A percentile compares a stretch with the other conserved stretches of the same genome.
These are phyloP conservation scores for Plenodomus biglobosus DNA, from an alignment of 2,329 filamentous ascomycete species.

Conservation along the genomic window DNA sequence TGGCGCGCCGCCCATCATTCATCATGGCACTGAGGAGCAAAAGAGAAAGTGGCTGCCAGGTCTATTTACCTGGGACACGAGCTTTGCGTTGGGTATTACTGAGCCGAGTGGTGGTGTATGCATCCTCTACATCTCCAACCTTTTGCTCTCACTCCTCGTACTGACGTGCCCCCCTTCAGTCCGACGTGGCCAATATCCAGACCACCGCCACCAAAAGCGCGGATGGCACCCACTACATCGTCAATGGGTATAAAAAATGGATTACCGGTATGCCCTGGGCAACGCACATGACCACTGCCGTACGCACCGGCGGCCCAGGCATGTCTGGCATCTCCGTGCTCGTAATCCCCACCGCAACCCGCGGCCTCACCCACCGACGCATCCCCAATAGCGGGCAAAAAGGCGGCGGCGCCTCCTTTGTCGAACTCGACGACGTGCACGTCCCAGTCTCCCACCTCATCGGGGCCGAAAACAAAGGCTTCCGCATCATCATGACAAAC, in stretches of 20 bases:
- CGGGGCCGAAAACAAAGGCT: constrained; percentile 58
- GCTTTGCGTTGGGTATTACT: constrained; percentile 66
- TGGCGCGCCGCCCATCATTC: constrained; percentile 64
- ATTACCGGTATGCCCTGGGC: constrained; percentile 65
- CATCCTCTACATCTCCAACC: too few relatives aligned
- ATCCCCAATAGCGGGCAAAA: constrained; percentile 69
- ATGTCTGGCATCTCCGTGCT: constrained; percentile 59
- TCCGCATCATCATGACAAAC: constrained; percentile 61
- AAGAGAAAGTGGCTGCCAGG: constrained; percentile 61
- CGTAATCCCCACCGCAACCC: constrained; percentile 55
- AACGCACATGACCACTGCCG: constrained; percentile 63
- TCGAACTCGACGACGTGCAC: constrained; percentile 58
- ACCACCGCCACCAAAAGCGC: constrained; percentile 70
- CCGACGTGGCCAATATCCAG: constrained; percentile 64
- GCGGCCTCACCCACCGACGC: constrained; percentile 56
- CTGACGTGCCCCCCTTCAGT: too few relatives aligned
- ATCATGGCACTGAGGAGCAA: constrained; percentile 62
- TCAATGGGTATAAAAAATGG: constrained; percentile 71
- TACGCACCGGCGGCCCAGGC: constrained; percentile 60
- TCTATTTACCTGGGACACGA: constrained; percentile 60
- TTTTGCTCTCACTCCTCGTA: too few relatives aligned
- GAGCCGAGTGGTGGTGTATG: constrained; percentile 58
- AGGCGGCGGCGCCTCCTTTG: constrained; percentile 62
- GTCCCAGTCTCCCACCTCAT: constrained; percentile 59
- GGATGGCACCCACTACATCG: constrained; percentile 70